Evolutionary conservation across 2,329 filamentous ascomycete species (phyloP), one percentile per base, ranked within the genome.

Genomic region (Fusarium verrucosum): DNA sequence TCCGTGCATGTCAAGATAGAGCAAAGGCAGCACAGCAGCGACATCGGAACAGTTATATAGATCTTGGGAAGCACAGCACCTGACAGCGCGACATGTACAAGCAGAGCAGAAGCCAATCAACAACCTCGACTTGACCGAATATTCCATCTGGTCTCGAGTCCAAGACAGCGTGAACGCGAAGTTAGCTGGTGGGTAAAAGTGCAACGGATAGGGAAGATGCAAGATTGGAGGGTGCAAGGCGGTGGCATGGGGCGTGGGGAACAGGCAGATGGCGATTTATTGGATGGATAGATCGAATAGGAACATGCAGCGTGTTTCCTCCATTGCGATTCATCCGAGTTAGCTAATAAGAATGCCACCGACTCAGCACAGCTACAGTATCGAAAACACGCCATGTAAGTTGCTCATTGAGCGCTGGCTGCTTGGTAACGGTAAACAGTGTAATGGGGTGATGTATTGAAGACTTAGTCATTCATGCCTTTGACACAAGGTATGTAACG

Each of bases 121-220:
- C 16, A 42, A 41, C 51, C 65, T 50, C 62, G 36, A 46, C 35
- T 59, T 69, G 67, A 74, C 73, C 73, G 72, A 65, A 64, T 59
- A 66, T 66, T 59, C 52, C 17, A 59, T 25, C 46, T n/a, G 56
- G 22, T 16, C 23, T 45, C 20, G 22, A 55, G 35, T 22, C 45
- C 8, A 47, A 62, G 32, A 38, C 46, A 43, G 28, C 8, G 50
- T n/a, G 17, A 46, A 49, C 30, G 26, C 25, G 23, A 25, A 52
- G 51, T 51, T 58, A 52, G 51, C 50, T 58, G 47, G 58, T 53
- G 58, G 57, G 38, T 10, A 38, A 53, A 58, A 30, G 56, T 62
- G 50, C 50, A 52, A 52, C 43, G 43, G 22, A 58, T 25, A 49
- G 40, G 38, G 28, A 38, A 41, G 38, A 37, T 28, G 25, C 49